Evolutionary conservation across 78 protist genomes (phyloP).

Genomic region (Dictyostelium brefeldianum): DNA sequence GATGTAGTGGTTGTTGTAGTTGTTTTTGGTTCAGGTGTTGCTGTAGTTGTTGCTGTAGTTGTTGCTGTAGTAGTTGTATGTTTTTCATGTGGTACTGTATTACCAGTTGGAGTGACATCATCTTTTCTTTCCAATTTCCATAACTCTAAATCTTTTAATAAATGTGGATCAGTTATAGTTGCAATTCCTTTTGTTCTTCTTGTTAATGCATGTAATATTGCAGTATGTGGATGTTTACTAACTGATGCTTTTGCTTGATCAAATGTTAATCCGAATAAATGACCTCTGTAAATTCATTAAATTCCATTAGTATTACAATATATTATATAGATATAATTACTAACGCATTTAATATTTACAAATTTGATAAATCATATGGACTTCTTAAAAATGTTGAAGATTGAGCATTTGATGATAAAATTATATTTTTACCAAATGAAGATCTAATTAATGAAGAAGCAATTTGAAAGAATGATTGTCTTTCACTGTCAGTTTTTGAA

Average conservation of each 20-base stretch:
- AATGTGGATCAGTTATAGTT: neutral
- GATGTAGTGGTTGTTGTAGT: neutral
- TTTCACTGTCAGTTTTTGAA: neutral
- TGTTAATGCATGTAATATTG: conserved; percentile 42
- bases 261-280: conserved; percentile 58
- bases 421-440: conserved; percentile 57
- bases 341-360: neutral
- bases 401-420: conserved; percentile 1
- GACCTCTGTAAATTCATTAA: conserved; percentile 2
- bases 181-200: conserved; percentile 62
- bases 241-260: conserved; percentile 68
- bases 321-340: too few species aligned
- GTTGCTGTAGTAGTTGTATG: neutral
- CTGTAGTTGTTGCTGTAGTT: neutral
- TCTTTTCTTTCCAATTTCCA: conserved; percentile 50
- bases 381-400: neutral
- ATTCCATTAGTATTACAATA: neutral
- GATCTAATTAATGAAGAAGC: conserved; percentile 25
- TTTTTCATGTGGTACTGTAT: conserved; percentile 38
- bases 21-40: neutral
- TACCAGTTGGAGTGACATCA: conserved; percentile 16
- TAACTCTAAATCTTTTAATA: conserved; percentile 27
- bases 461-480: conserved; percentile 15
- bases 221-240: conserved; percentile 59
- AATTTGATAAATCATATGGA: conserved; percentile 63